These are phyloP conservation scores for Eucalyptus regnans DNA, from an alignment of 345 rosid species.

Conservation along the genomic window DNA sequence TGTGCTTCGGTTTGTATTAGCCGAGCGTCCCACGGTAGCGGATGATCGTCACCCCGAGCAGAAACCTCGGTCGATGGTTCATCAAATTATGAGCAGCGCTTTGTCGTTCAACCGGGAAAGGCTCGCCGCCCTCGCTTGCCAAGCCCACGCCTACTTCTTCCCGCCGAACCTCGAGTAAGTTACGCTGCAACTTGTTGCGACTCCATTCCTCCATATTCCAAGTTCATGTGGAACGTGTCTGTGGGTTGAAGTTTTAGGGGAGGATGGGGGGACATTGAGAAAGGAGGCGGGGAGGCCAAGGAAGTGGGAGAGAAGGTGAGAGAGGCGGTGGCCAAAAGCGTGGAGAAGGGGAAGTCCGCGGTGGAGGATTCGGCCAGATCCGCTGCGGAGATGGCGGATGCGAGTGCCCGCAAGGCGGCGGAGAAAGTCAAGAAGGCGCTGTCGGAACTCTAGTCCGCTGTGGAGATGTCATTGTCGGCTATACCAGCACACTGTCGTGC, in stretches of 20 bases:
- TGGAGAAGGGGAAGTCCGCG: neutral
- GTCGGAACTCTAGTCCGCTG: neutral
- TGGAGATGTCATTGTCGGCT: neutral
- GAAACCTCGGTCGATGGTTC: neutral
- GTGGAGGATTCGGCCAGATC: neutral
- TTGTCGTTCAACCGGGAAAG: neutral
- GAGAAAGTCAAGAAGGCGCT: neutral
- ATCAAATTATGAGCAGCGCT: neutral
- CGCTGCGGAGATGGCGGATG: neutral
- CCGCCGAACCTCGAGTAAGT: neutral
- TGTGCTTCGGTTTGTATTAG: neutral
- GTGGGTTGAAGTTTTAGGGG: neutral
- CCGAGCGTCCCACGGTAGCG: neutral
- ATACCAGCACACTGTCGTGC: neutral
- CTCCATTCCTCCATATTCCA: neutral
- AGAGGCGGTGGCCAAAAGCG: neutral
- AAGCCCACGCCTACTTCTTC: neutral
- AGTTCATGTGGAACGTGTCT: neutral
- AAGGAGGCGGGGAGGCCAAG: neutral
- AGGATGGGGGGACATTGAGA: neutral
- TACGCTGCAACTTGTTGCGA: neutral
- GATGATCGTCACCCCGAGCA: neutral
- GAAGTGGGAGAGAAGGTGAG: neutral
- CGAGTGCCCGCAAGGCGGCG: neutral
- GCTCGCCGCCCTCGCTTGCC: neutral